A percentile compares a stretch with the other conserved stretches of the same genome.
Conservation (phyloP, 306 rosid genomes). For the Vachellia pachyceras region DNA sequence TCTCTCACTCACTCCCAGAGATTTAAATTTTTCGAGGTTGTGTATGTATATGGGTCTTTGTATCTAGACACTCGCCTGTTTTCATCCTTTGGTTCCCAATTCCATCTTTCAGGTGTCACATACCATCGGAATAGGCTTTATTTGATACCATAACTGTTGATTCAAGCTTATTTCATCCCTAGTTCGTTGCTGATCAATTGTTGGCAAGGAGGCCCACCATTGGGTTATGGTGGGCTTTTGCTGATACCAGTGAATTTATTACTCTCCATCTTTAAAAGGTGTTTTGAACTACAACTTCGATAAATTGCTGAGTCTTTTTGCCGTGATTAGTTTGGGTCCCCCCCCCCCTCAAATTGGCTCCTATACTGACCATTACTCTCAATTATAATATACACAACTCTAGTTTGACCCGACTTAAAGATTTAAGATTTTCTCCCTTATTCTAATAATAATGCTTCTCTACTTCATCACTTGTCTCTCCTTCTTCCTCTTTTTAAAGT, state of each 20-base stretch:
- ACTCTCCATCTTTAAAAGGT: slow-evolving; percentile 3
- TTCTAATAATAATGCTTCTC: slow-evolving; percentile 63
- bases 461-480: slow-evolving; percentile 78
- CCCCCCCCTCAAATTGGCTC: slow-evolving; percentile 44
- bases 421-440: slow-evolving; percentile 21
- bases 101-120: slow-evolving; percentile 53
- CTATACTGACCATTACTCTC: slow-evolving; percentile 26
- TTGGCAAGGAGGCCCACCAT: slow-evolving; percentile 74
- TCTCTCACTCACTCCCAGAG: not conserved
- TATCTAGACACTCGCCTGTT: slow-evolving; percentile 16
- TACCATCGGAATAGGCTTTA: slow-evolving; percentile 23
- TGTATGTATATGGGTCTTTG: not conserved
- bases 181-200: slow-evolving; percentile 48
- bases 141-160: slow-evolving; percentile 25
- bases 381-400: slow-evolving; percentile 39
- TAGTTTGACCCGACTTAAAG: slow-evolving; percentile 44
- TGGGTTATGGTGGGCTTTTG: slow-evolving; percentile 83
- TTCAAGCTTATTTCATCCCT: slow-evolving; percentile 13
- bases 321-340: not conserved
- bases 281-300: slow-evolving; percentile 46
- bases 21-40: not conserved
- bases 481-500: slow-evolving; percentile 74
- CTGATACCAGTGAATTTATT: slow-evolving; percentile 46
- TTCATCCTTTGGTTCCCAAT: slow-evolving; percentile 35
- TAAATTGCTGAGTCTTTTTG: slow-evolving; percentile 33